A percentile compares a stretch with the other conserved stretches of the same genome.
Conservation (phyloP, 345 rosid genomes). For the Eucalyptus guilfoylei region DNA sequence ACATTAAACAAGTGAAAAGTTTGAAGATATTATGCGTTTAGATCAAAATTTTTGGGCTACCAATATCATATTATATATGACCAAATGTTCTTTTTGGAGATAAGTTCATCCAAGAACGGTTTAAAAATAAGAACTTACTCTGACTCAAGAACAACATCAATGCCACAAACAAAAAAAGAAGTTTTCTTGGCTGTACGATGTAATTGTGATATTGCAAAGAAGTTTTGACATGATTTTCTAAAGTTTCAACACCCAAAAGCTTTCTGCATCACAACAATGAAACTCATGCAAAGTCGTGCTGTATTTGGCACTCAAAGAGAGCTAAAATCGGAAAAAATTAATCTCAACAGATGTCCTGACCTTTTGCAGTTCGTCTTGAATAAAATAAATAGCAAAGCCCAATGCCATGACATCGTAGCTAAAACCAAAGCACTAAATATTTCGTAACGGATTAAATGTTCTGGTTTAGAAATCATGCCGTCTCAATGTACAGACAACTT, state of each 20-base stretch:
- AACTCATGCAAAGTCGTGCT: not conserved
- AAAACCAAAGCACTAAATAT: not conserved
- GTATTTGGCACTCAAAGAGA: not conserved
- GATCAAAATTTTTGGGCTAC: too few species aligned
- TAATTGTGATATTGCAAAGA: too few species aligned
- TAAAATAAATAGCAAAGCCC: not conserved
- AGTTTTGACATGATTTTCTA: not conserved
- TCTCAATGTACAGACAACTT: not conserved
- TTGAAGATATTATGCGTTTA: too few species aligned
- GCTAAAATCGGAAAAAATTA: not conserved
- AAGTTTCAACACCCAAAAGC: not conserved
- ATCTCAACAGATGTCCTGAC: not conserved
- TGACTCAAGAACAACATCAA: too few species aligned
- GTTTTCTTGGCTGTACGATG: too few species aligned
- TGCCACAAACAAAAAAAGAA: too few species aligned
- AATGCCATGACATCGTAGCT: not conserved
- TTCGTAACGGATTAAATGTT: not conserved
- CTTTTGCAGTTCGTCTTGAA: not conserved
- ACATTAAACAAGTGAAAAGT: too few species aligned
- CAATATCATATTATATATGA: too few species aligned
- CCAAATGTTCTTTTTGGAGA: too few species aligned
- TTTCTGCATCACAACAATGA: not conserved
- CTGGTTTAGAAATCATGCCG: not conserved
- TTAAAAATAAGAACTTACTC: too few species aligned
- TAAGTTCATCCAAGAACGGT: too few species aligned